Percentiles rank a stretch among this genome's conserved stretches.
phyloP scores from a whole-genome alignment of 805 yeast genomes.

The Blastobotrys americana region DNA sequence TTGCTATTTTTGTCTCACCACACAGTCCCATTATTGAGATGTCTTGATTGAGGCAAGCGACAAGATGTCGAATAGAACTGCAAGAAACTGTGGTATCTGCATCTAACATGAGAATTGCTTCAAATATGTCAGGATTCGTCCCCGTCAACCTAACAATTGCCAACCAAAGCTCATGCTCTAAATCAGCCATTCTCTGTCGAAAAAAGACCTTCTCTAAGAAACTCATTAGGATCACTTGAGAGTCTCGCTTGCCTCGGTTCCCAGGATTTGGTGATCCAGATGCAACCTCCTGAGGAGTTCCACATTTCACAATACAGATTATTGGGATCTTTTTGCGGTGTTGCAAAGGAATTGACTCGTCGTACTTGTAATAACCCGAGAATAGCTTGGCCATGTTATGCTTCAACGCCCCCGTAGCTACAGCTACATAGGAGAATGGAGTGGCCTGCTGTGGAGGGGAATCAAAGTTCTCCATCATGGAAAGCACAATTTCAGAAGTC shows the following conservation, averaged over 20 bases:
- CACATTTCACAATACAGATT: slow-evolving; percentile 74
- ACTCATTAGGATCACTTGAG: slow-evolving; percentile 86
- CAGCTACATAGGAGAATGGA: slow-evolving; percentile 74
- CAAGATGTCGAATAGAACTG: slow-evolving; percentile 82
- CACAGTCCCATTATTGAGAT: slow-evolving; percentile 87
- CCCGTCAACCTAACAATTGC: slow-evolving; percentile 65
- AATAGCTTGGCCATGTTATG: slow-evolving; percentile 85
- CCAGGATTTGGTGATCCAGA: slow-evolving; percentile 70
- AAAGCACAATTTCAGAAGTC: slow-evolving; percentile 75
- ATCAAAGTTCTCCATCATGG: slow-evolving; percentile 62
- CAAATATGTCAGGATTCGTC: slow-evolving; percentile 72
- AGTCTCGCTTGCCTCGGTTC: slow-evolving; percentile 93
- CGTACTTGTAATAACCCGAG: slow-evolving; percentile 75
- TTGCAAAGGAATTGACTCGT: slow-evolving; percentile 60
- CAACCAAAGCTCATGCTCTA: slow-evolving; percentile 70
- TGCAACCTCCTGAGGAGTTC: slow-evolving; percentile 64
- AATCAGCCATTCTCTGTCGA: slow-evolving; percentile 89
- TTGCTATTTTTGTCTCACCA: slow-evolving; percentile 90
- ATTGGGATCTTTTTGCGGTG: slow-evolving; percentile 75
- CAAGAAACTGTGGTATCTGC: slow-evolving; percentile 88
- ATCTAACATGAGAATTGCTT: slow-evolving; percentile 82
- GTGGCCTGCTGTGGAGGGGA: slow-evolving; percentile 56
- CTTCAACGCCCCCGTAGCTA: slow-evolving; percentile 67
- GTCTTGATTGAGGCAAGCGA: slow-evolving; percentile 79
- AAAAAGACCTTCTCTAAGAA: slow-evolving; percentile 81